phyloP scores from a whole-genome alignment of 1,284 basidiomycete genomes.

The Naganishia sp. region DNA sequence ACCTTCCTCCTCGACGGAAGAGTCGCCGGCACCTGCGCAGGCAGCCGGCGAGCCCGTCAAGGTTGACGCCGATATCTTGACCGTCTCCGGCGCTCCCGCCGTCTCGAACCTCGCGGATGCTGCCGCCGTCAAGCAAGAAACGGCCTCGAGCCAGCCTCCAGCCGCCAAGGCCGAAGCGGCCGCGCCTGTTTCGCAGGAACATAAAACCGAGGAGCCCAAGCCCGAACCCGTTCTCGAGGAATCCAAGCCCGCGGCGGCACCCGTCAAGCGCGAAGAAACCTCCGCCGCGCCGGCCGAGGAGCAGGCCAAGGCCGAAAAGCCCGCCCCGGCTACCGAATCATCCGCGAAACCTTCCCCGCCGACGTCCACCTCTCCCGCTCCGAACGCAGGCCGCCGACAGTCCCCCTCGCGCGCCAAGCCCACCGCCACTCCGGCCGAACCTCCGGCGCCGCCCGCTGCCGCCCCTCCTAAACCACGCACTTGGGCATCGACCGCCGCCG shows the following conservation, averaged over 20 bases:
- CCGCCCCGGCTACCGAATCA: constrained; percentile 7
- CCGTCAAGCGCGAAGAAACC: constrained; percentile 36
- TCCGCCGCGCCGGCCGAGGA: constrained; percentile 43
- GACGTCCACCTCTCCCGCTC: constrained; percentile 40
- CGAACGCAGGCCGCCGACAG: constrained; percentile 39
- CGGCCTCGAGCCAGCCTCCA: neutral
- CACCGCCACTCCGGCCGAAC: constrained; percentile 47
- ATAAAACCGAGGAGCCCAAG: constrained; percentile 42
- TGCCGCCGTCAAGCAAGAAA: constrained; percentile 1
- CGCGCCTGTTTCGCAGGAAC: constrained; percentile 20
- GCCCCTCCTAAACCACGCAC: constrained; percentile 63
- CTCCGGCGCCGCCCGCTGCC: constrained; percentile 50
- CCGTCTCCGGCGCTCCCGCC: constrained; percentile 34
- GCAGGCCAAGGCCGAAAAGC: constrained; percentile 39
- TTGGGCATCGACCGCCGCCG: constrained; percentile 85
- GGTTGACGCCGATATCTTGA: constrained; percentile 4
- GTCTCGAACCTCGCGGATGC: constrained; percentile 30
- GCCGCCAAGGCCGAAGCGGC: constrained; percentile 24
- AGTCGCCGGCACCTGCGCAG: neutral
- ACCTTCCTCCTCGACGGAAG: neutral
- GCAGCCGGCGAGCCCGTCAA: constrained; percentile 5
- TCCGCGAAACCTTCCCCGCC: constrained; percentile 26
- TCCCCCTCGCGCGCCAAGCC: constrained; percentile 36
- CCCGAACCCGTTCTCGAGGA: neutral
- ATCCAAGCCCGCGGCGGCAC: constrained; percentile 42